Base-by-base conservation (phyloP, 371 early-diverging fungal genomes). In the Zopfochytrium polystomum region DNA sequence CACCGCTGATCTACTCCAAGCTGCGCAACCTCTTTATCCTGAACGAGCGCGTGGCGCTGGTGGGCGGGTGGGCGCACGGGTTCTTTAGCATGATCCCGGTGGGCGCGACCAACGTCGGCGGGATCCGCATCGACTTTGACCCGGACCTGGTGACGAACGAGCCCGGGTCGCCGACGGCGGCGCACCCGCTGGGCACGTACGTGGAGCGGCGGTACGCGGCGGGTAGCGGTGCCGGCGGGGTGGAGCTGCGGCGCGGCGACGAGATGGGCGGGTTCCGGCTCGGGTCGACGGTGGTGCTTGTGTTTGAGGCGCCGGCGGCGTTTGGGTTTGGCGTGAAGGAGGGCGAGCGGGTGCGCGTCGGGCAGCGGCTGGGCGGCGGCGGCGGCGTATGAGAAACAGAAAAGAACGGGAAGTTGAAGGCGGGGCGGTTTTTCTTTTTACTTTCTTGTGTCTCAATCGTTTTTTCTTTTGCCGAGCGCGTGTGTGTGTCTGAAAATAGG, bases 101-200 rank as follows among this genome's bases (percentile, higher is more conserved):
- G 1, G 98, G 95, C 1, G 97, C 98, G 0, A 98, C 98, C 6
- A 96, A 98, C 56, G 98, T 98, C 15, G 97, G 98, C 1, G 88
- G 91, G 18, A 93, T 98, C 66, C 81, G 84, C 45, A 84, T 98
- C 56, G 89, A 93, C 67, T 90, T 93, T 77, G 95, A 91, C 66
- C 83, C 88, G 88, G 86, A 86, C 7, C 74, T 92, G 4, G 78
- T 78, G 47, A 90, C 93, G 13, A 92, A 77, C 63, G 52, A 69
- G 25, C 69, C 78, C 34, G 35, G 86, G 42, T 59, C 76, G 71
- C 35, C 81, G 80, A 52, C 80, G 80, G 52, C 80, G 80, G 51
- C 66, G 80, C 26, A 52, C 22, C 78, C 81, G n/a, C 78, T 82
- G 25, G 91, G 91, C 48, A 89, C 87, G 2, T 87, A 83, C 66